phyloP scores from a whole-genome alignment of 768 basidiomycete species.

The Tulasnella sp. region DNA sequence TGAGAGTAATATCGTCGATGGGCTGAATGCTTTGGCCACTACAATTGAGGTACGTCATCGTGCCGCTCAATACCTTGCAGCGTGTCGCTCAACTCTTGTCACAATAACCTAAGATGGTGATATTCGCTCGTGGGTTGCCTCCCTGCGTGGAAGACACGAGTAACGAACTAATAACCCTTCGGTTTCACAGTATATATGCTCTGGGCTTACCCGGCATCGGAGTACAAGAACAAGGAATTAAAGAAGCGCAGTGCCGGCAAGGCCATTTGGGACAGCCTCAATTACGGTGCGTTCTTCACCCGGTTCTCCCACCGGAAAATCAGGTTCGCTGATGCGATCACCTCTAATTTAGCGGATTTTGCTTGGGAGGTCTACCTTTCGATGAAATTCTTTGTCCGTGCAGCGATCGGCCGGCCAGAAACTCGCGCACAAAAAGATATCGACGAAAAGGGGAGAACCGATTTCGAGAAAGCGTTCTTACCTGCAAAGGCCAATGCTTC shows the following conservation, averaged over 20 bases:
- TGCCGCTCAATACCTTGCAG: slow-evolving; percentile 7
- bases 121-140: slow-evolving; percentile 47
- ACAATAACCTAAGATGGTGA: slow-evolving; percentile 60
- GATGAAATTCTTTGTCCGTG: slow-evolving; percentile 51
- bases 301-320: too few relatives aligned
- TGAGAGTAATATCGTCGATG: slow-evolving; percentile 72
- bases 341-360: slow-evolving; percentile 49
- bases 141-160: neutral
- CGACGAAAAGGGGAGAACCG: slow-evolving; percentile 19
- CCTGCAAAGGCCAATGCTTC: neutral
- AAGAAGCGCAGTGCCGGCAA: slow-evolving; percentile 47
- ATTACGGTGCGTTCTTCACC: slow-evolving; percentile 35
- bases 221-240: slow-evolving; percentile 43
- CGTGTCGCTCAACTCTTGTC: neutral
- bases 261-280: slow-evolving; percentile 60
- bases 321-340: neutral
- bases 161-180: neutral
- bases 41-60: slow-evolving; percentile 61
- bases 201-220: slow-evolving; percentile 71
- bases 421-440: slow-evolving; percentile 23
- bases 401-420: slow-evolving; percentile 32
- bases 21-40: slow-evolving; percentile 70
- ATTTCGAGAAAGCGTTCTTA: slow-evolving; percentile 21
- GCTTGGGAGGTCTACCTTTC: slow-evolving; percentile 54
- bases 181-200: slow-evolving; percentile 45